Evolutionary conservation across 306 rosid species (phyloP).

Genomic region (Trichosanthes truncata): DNA sequence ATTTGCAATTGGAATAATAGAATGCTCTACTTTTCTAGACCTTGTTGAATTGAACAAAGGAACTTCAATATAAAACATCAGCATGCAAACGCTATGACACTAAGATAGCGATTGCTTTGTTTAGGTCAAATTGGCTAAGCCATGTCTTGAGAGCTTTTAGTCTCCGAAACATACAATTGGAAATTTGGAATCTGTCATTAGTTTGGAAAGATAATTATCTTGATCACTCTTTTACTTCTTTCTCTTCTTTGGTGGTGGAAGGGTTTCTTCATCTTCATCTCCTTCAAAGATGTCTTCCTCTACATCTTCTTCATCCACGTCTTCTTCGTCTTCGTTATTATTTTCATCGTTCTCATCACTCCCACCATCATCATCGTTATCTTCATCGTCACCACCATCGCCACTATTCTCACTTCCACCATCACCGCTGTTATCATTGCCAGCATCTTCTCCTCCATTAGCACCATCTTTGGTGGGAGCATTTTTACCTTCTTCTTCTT

Average conservation of each 20-base stretch:
- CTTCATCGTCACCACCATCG: not conserved
- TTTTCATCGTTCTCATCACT: not conserved
- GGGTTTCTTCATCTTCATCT: constrained; percentile 26
- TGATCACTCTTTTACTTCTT: constrained; percentile 19
- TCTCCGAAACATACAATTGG: not conserved
- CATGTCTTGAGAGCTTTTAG: not conserved
- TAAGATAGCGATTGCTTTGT: not conserved
- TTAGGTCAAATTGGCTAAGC: not conserved
- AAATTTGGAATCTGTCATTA: not conserved
- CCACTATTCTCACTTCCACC: not conserved
- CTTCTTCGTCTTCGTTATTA: not conserved
- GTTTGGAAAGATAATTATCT: not conserved
- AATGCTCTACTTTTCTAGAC: not conserved
- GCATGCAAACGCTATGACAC: not conserved
- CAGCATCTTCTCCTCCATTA: not conserved
- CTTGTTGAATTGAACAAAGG: not conserved
- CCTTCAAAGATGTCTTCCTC: constrained; percentile 27
- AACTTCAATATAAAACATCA: not conserved
- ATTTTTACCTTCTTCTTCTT: constrained; percentile 9
- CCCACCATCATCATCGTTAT: not conserved
- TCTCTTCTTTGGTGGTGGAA: constrained; percentile 43
- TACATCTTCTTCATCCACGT: not conserved
- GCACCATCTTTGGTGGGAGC: constrained; percentile 13
- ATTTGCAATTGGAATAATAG: not conserved
- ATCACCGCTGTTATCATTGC: not conserved